Evolutionary conservation across 2,329 filamentous ascomycete genomes (phyloP).

Genomic region (Lachnellula cervina): DNA sequence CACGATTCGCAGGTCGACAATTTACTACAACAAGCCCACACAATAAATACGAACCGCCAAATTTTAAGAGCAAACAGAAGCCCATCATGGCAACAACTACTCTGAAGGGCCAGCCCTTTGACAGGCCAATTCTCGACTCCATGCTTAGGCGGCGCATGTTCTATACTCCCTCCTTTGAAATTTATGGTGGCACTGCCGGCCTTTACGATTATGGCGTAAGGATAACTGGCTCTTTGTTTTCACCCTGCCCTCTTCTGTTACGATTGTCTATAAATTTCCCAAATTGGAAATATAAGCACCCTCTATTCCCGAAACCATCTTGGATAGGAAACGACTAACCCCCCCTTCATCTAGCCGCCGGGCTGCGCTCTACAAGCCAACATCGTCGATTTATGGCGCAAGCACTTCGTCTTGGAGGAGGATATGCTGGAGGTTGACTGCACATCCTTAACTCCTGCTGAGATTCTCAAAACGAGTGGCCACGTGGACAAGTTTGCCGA

Average conservation of each 20-base stretch:
- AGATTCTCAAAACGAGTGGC: slow-evolving; percentile 90
- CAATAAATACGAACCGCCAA: slow-evolving; percentile 32
- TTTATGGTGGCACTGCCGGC: slow-evolving; percentile 83
- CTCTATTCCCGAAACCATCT: too few relatives aligned
- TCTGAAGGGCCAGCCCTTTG: slow-evolving; percentile 83
- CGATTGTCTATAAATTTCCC: not conserved
- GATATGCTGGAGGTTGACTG: slow-evolving; percentile 76
- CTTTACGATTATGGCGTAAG: slow-evolving; percentile 62
- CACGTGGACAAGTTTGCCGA: slow-evolving; percentile 94
- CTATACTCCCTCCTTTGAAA: slow-evolving; percentile 93
- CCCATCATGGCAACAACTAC: slow-evolving; percentile 62
- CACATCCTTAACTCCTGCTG: slow-evolving; percentile 86
- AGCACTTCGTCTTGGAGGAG: slow-evolving; percentile 69
- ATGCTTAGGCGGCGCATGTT: slow-evolving; percentile 86
- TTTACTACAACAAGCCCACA: slow-evolving; percentile 36
- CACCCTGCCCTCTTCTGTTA: slow-evolving; percentile 23
- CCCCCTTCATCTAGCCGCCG: slow-evolving; percentile 34
- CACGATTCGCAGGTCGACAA: slow-evolving; percentile 28
- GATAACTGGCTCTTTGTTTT: slow-evolving; percentile 20
- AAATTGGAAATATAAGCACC: too few relatives aligned
- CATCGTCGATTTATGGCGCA: slow-evolving; percentile 67
- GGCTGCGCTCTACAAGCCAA: slow-evolving; percentile 66
- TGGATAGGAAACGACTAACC: too few relatives aligned
- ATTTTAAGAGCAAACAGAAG: slow-evolving; percentile 31
- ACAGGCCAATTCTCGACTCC: slow-evolving; percentile 74